phyloP scores from a whole-genome alignment of 345 rosid genomes.

The Draba incana region DNA sequence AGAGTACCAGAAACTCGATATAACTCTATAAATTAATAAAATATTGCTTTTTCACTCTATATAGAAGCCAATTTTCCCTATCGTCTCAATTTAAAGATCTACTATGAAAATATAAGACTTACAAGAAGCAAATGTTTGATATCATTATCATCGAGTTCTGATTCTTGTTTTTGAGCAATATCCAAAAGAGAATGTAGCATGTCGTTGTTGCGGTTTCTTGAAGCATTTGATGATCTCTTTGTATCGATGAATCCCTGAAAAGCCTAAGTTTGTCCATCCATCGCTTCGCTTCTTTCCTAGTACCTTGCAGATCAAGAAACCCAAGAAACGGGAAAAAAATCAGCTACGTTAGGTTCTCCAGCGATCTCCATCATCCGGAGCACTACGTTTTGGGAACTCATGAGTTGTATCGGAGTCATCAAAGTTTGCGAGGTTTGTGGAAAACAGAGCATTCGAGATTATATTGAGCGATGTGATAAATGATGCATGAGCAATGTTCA shows the following conservation, averaged over 20 bases:
- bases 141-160: constrained; percentile 26
- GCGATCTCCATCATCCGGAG: constrained; percentile 27
- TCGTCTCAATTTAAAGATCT: background rate
- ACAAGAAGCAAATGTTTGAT: constrained; percentile 45
- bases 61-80: background rate
- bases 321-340: constrained; percentile 28
- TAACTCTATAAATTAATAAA: too few relatives aligned
- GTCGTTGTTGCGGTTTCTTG: constrained; percentile 19
- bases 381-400: constrained; percentile 15
- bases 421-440: constrained; percentile 25
- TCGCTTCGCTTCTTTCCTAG: constrained; percentile 24
- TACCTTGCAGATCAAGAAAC: constrained; percentile 31
- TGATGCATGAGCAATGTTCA: constrained; percentile 40
- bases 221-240: constrained; percentile 23
- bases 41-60: background rate
- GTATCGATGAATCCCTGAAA: constrained; percentile 33
- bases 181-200: constrained; percentile 40
- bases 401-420: constrained; percentile 12
- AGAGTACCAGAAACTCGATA: too few relatives aligned
- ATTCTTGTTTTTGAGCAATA: constrained; percentile 24
- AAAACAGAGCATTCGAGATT: constrained; percentile 35
- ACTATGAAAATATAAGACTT: constrained; percentile 4
- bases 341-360: constrained; percentile 1
- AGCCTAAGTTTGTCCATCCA: constrained; percentile 21
- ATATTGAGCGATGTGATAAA: constrained; percentile 35